Evolutionary conservation across 495 filamentous ascomycete genomes (phyloP), one percentile per base, ranked within the genome.

Genomic region (Aspergillus baeticus): DNA sequence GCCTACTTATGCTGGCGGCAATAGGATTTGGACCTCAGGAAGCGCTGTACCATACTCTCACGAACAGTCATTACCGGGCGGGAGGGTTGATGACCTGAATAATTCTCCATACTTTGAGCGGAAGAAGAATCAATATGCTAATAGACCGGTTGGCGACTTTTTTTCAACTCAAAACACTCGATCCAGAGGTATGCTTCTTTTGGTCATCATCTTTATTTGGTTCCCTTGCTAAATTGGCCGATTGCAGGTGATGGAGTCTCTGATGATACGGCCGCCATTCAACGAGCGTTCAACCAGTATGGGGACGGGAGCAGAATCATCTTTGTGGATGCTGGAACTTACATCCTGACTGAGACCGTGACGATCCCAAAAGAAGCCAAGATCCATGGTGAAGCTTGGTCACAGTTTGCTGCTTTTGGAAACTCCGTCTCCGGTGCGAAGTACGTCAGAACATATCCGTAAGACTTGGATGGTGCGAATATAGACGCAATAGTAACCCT

Each of bases 241-340:
- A 11, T 8, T 23, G 2, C 33, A 42, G 76, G 76, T 18, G 74
- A 79, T 47, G 75, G 76, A 8, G 49, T 58, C 1, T 73, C 70
- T 1, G 77, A 78, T 45, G 76, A 80, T 42, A 77, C 79, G 0
- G 63, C 55, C 0, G 69, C 71, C 6, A 72, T 88, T 38, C 83
- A 86, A 56, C 60, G 70, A 5, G 76, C 84, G 62, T 34, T 84
- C 42, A 57, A 77, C 41, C 50, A 78, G 55, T 70, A 82, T 44
- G 70, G 77, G 29, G 63, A 74, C 42, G 59, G 66, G 36, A 69
- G 76, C 66, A 83, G 79, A 53, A 68, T 87, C 20, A 73, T 80
- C 1, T 88, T 78, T 62, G 83, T 89, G 59, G 84, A 85, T 3
- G 69, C 72, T 20, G 85, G 86, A 10, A 77, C 77, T 0, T 89